These are phyloP conservation scores for Corymbia calophylla DNA, from an alignment of 441 rosid genomes.

Conservation along the genomic window DNA sequence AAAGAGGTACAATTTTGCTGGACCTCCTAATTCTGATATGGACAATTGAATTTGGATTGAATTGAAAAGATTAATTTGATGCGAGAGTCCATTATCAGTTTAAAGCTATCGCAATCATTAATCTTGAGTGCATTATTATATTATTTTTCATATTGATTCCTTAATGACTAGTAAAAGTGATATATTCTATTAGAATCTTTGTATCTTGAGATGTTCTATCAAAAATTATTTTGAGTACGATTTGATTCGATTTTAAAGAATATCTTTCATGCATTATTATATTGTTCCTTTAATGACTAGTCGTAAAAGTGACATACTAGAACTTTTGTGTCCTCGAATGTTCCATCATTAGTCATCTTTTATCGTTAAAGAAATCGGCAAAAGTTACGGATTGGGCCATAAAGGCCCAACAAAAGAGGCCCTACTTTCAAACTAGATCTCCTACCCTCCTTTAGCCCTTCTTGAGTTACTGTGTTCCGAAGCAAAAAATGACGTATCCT, in stretches of 20 bases:
- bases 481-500: background rate
- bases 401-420: background rate
- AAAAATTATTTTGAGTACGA: too few relatives aligned
- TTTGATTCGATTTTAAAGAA: too few relatives aligned
- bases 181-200: fast-evolving
- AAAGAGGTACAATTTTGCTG: background rate
- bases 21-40: fast-evolving
- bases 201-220: background rate
- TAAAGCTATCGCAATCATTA: fast-evolving
- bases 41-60: fast-evolving
- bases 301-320: too few relatives aligned
- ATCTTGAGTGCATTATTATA: background rate
- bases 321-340: fast-evolving
- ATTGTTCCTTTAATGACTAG: too few relatives aligned
- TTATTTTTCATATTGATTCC: background rate
- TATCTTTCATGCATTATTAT: background rate
- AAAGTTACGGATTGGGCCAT: background rate
- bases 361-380: background rate
- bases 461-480: fast-evolving
- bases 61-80: fast-evolving
- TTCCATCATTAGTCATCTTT: background rate
- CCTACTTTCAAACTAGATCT: background rate
- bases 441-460: fast-evolving
- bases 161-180: background rate
- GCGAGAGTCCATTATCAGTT: too few relatives aligned